Conservation (phyloP, 768 basidiomycete species). For the Pulveroboletus sp. region DNA sequence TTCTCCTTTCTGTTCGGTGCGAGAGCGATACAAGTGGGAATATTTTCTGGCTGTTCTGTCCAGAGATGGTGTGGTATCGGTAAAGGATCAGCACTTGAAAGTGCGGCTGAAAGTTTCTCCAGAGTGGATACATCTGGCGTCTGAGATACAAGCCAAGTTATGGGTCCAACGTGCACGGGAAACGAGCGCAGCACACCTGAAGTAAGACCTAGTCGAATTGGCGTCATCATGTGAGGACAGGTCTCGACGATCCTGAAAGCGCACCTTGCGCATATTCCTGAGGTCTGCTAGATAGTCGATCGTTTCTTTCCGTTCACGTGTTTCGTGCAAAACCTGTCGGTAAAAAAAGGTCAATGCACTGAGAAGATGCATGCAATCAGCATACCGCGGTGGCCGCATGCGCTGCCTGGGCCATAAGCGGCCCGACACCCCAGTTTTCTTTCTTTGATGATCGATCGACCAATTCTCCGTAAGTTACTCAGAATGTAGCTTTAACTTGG, state of each 20-base stretch:
- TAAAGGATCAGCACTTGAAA: slow-evolving; percentile 19
- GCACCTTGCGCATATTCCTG: slow-evolving; percentile 40
- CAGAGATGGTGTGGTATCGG: slow-evolving; percentile 39
- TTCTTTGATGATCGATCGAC: slow-evolving; percentile 20
- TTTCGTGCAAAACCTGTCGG: slow-evolving; percentile 38
- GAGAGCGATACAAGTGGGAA: slow-evolving; percentile 41
- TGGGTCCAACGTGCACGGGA: no score
- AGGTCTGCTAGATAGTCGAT: slow-evolving; percentile 37
- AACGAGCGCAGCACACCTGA: slow-evolving; percentile 28
- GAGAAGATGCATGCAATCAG: neutral
- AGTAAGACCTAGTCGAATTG: slow-evolving; percentile 33
- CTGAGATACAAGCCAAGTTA: slow-evolving; percentile 12
- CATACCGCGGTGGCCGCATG: slow-evolving; percentile 41
- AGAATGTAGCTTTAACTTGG: neutral
- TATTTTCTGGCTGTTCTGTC: slow-evolving; percentile 43
- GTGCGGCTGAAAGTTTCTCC: slow-evolving; percentile 29
- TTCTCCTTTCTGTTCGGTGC: slow-evolving; percentile 39
- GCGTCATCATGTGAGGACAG: neutral
- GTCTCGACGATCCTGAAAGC: neutral
- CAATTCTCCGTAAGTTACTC: neutral
- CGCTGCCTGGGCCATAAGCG: slow-evolving; percentile 43
- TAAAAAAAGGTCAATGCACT: neutral
- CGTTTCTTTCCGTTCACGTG: slow-evolving; percentile 36
- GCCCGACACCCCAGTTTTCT: slow-evolving; percentile 42
- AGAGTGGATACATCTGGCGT: slow-evolving; percentile 33